These are phyloP conservation scores for Choricystis sp. DNA, from an alignment of 139 green algal genomes.

Conservation along the genomic window DNA sequence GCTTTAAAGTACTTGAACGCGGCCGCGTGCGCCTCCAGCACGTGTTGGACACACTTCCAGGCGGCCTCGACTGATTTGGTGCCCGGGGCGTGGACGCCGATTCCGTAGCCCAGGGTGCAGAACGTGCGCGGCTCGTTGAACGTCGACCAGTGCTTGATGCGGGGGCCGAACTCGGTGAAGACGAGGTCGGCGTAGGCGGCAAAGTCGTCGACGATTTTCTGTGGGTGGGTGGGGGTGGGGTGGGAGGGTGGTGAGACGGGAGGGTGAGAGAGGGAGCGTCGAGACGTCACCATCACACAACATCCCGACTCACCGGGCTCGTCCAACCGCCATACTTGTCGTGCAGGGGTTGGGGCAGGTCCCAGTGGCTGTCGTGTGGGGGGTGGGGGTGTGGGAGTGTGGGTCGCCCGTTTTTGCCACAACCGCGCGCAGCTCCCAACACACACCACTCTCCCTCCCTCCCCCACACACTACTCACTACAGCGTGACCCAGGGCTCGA, in stretches of 20 bases:
- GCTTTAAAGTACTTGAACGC: constrained; percentile 11
- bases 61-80: constrained; percentile 6
- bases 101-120: constrained; percentile 7
- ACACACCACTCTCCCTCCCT: no score
- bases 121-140: constrained; percentile 29
- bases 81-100: constrained; percentile 7
- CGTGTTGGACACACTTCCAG: constrained; percentile 20
- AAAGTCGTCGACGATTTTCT: constrained; percentile 23
- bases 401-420: no score
- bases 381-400: no score
- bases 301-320: constrained; percentile 1
- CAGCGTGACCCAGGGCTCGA: constrained; percentile 35
- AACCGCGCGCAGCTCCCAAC: no score
- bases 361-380: no score
- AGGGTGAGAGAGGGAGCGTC: no score
- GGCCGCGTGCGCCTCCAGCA: constrained; percentile 23
- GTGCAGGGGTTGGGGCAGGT: constrained; percentile 20
- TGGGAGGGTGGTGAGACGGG: no score
- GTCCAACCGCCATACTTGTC: constrained; percentile 24
- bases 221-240: no score
- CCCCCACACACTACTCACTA: no score
- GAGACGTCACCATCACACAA: no score
- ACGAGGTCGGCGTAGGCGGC: constrained; percentile 18
- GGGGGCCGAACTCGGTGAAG: constrained; percentile 23
- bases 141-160: constrained; percentile 26